phyloP scores from a whole-genome alignment of 2,329 filamentous ascomycete genomes.

The Claviceps pazoutovae region DNA sequence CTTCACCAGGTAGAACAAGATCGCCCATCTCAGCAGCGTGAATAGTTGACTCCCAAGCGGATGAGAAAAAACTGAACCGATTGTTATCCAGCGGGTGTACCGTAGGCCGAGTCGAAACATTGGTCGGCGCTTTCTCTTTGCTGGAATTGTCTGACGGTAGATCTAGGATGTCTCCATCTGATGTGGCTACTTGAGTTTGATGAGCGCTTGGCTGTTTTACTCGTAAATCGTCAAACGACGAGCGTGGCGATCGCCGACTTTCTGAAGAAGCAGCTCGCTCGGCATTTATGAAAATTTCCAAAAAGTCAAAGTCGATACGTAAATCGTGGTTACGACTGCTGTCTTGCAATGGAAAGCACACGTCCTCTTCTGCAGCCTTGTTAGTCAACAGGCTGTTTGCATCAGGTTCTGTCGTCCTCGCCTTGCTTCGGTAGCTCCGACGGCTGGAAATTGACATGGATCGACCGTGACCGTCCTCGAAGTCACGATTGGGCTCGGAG shows the following conservation, averaged over 20 bases:
- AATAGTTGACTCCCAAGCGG: conserved; percentile 83
- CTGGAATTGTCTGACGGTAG: conserved; percentile 32
- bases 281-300: conserved; percentile 76
- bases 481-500: conserved; percentile 31
- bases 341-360: conserved; percentile 73
- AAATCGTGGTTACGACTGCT: conserved; percentile 56
- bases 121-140: conserved; percentile 32
- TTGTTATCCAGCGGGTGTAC: conserved; percentile 45
- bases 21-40: conserved; percentile 82
- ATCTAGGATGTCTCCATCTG: conserved; percentile 44
- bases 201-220: conserved; percentile 13
- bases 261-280: conserved; percentile 36
- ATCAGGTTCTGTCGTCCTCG: conserved; percentile 48
- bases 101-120: conserved; percentile 23
- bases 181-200: conserved; percentile 28
- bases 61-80: conserved; percentile 94
- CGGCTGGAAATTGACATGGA: conserved; percentile 58
- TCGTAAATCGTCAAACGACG: conserved; percentile 21
- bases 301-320: conserved; percentile 80
- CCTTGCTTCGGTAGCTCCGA: conserved; percentile 41
- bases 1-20: conserved; percentile 77
- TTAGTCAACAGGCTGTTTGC: conserved; percentile 46
- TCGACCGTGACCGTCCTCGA: conserved; percentile 44
- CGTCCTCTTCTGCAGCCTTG: conserved; percentile 70
- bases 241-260: conserved; percentile 31